phyloP scores from a whole-genome alignment of 139 green algal genomes.

The Ulvella scutata region DNA sequence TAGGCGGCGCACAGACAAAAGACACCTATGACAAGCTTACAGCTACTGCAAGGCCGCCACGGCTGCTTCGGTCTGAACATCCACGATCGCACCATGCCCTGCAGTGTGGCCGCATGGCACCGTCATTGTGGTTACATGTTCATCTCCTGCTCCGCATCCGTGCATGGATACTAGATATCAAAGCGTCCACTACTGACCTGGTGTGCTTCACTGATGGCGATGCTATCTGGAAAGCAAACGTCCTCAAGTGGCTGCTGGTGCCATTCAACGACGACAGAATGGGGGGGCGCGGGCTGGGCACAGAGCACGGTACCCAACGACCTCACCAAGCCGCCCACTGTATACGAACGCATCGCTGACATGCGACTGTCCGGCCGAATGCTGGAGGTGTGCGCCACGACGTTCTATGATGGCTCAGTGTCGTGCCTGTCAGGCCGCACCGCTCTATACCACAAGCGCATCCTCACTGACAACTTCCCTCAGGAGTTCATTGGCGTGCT shows the following conservation, averaged over 20 bases:
- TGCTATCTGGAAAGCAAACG: not conserved
- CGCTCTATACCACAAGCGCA: not conserved
- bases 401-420: not conserved
- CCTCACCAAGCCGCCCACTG: not conserved
- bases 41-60: too few relatives aligned
- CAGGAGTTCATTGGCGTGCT: not conserved
- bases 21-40: too few relatives aligned
- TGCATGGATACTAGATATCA: not conserved
- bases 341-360: not conserved
- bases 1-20: too few relatives aligned
- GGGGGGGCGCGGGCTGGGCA: not conserved
- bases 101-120: too few relatives aligned
- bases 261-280: not conserved
- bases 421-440: not conserved
- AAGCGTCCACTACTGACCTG: not conserved
- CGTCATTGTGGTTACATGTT: too few relatives aligned
- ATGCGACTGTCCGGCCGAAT: not conserved
- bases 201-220: not conserved
- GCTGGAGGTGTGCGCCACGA: not conserved
- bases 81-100: too few relatives aligned
- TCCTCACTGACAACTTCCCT: not conserved
- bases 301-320: not conserved
- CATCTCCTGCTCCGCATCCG: too few relatives aligned
- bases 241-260: slow-evolving; percentile 1
- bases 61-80: too few relatives aligned